Base-by-base conservation (phyloP, 148 eudicot species). In the Rhododendron henanense region DNA sequence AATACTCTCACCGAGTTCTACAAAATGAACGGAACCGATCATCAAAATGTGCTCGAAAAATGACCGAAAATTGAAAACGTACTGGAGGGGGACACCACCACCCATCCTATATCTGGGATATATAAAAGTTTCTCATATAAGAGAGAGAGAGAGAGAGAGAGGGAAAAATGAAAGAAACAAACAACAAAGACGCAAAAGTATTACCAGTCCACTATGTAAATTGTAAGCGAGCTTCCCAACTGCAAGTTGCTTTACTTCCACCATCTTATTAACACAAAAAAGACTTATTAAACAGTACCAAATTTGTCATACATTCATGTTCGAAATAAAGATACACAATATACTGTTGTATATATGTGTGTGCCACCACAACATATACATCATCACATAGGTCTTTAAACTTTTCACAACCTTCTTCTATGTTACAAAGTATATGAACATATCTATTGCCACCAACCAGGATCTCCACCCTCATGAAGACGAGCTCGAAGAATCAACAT, bases 401-500 rank as follows among this genome's bases (percentile, higher is more conserved):
- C 83, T 51, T 53, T 31, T 55, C 61, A 55, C 61, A 55, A 55
- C 61, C 21, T 4, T 55, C 50, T 14, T 19, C 8, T n/a, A 39
- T 37, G 50, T 81, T 81, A 53, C n/a, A 31, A 61, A 39, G 53
- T 25, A 23, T 25, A 55, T 57, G 53, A 44, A 84, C 69, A 85
- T 78, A n/a, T 8, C 55, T 37, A 78, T 41, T 16, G 7, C 83
- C 65, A 44, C 84, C n/a, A 10, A 41, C 31, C 76, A 67, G 57
- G 71, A 84, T 50, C 57, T 83, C 53, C 67, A 35, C 31, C 37
- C 59, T 84, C 59, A 55, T 5, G 84, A 84, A 79, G 86, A 89
- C 61, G 85, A 85, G 89, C 89, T 85, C 9, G 87, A 77, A 57
- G 90, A 84, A 67, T 88, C 89, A 9, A 86, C 61, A 77, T 44